phyloP scores from a whole-genome alignment of 805 yeast genomes.

The Saturnispora zaruensis region DNA sequence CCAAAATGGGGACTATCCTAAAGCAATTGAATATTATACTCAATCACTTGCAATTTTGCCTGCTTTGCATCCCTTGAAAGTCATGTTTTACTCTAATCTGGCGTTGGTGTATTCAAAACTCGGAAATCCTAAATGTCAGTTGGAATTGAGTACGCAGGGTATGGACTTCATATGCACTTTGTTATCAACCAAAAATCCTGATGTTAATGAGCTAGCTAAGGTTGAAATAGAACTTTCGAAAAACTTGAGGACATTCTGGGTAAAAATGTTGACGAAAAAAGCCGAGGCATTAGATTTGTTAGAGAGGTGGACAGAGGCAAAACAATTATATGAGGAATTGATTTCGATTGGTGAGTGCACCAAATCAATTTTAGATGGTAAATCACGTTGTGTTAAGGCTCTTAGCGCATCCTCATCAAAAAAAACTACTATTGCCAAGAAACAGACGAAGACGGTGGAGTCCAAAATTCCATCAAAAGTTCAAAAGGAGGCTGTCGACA shows the following conservation, averaged over 20 bases:
- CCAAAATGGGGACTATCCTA: slow-evolving; percentile 72
- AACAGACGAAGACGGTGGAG: not conserved
- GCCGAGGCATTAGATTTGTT: slow-evolving; percentile 81
- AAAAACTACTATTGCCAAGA: slow-evolving; percentile 10
- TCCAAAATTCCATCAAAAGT: not conserved
- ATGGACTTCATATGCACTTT: slow-evolving; percentile 30
- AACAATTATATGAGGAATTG: slow-evolving; percentile 50
- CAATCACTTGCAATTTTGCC: slow-evolving; percentile 47
- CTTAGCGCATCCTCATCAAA: slow-evolving; percentile 29
- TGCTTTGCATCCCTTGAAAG: slow-evolving; percentile 49
- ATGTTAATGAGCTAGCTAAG: slow-evolving; percentile 9
- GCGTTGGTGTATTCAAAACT: slow-evolving; percentile 56
- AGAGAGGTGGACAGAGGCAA: slow-evolving; percentile 62
- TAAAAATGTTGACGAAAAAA: slow-evolving; percentile 55
- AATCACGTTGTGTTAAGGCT: slow-evolving; percentile 62
- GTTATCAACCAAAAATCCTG: slow-evolving; percentile 8
- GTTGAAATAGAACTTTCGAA: slow-evolving; percentile 41
- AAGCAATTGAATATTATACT: slow-evolving; percentile 54
- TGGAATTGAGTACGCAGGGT: slow-evolving; percentile 40
- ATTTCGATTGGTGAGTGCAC: slow-evolving; percentile 61
- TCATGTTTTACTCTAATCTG: slow-evolving; percentile 68
- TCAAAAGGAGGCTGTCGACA: slow-evolving; percentile 4
- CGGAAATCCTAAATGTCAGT: slow-evolving; percentile 58
- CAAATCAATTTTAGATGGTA: slow-evolving; percentile 66
- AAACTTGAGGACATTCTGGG: slow-evolving; percentile 59